phyloP scores from a whole-genome alignment of 495 filamentous ascomycete species.

The Sabuloglossum arenarium region DNA sequence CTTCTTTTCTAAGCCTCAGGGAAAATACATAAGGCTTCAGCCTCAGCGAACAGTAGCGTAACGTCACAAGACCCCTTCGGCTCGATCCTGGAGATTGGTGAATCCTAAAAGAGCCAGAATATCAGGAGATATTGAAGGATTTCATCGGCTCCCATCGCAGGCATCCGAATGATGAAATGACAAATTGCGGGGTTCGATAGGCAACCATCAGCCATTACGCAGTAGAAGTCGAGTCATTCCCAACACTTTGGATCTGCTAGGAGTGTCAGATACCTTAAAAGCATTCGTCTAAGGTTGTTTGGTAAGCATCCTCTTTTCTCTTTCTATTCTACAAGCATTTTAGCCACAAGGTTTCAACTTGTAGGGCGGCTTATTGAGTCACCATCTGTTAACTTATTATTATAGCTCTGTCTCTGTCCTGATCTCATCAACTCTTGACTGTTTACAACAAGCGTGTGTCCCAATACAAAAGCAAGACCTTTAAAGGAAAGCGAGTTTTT shows the following conservation, averaged over 20 bases:
- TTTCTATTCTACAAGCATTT: not conserved
- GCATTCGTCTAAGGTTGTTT: not conserved
- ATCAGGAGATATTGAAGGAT: too few relatives aligned
- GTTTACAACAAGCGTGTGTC: too few relatives aligned
- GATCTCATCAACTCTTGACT: too few relatives aligned
- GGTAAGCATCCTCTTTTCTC: not conserved
- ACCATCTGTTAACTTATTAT: not conserved
- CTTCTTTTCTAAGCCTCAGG: too few relatives aligned
- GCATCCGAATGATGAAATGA: not conserved
- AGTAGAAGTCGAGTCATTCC: not conserved
- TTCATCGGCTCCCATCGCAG: not conserved
- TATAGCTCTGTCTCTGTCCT: not conserved
- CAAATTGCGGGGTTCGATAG: not conserved
- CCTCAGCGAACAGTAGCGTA: not conserved
- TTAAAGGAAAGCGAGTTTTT: not conserved
- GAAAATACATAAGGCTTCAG: not conserved
- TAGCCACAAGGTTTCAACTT: not conserved
- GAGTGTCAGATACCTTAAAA: not conserved
- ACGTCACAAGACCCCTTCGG: not conserved
- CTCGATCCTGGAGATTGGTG: not conserved
- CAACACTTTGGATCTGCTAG: not conserved
- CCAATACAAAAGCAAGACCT: too few relatives aligned
- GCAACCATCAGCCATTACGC: not conserved
- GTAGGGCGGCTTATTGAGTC: not conserved
- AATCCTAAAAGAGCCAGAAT: too few relatives aligned